Conservation (phyloP, 129 eudicot species). For the Tagetes patula region DNA sequence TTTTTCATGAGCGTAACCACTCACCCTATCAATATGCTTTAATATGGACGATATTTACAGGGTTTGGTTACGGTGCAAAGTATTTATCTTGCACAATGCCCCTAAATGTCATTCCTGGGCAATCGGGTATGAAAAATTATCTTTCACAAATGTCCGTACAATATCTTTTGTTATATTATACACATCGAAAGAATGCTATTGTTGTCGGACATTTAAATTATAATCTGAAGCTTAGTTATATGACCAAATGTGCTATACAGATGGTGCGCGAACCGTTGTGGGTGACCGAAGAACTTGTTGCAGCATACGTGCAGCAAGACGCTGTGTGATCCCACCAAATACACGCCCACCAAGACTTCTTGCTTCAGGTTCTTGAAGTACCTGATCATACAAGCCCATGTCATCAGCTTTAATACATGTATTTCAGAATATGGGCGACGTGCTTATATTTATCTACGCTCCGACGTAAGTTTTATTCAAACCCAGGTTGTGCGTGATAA, state of each 20-base stretch:
- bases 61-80: too few species aligned
- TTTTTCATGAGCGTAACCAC: too few species aligned
- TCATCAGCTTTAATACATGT: constrained; percentile 16
- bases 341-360: constrained; percentile 76
- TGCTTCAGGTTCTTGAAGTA: constrained; percentile 89
- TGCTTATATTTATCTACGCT: too few species aligned
- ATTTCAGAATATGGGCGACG: too few species aligned
- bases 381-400: constrained; percentile 43
- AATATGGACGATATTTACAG: too few species aligned
- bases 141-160: constrained; percentile 27
- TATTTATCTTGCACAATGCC: too few species aligned
- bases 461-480: too few species aligned
- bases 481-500: too few species aligned
- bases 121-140: constrained; percentile 10
- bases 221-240: constrained; percentile 13
- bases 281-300: constrained; percentile 91
- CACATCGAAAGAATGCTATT: constrained; percentile 35
- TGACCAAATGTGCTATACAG: constrained; percentile 23
- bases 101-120: neutral
- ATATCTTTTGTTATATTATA: constrained; percentile 24
- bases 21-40: too few species aligned
- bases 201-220: constrained; percentile 12
- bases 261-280: constrained; percentile 39
- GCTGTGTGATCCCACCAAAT: constrained; percentile 86
- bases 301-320: constrained; percentile 90